Evolutionary conservation across 225 moss, liverwort and hornwort species (phyloP), one percentile per base, ranked within the genome.

Genomic region (Thuidium tamariscinum): DNA sequence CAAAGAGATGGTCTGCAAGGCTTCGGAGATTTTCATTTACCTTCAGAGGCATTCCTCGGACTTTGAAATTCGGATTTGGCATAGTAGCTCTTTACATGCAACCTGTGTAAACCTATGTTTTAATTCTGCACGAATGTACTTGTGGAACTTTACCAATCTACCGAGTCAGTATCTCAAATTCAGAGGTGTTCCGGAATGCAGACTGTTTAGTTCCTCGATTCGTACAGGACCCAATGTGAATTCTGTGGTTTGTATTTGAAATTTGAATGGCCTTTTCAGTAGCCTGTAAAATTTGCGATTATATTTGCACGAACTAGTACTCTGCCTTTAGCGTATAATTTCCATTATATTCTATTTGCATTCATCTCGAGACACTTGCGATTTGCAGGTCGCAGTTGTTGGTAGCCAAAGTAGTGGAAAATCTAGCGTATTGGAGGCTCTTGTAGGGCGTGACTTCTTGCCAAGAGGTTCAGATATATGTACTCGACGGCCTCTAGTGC

Each of bases 401-500:
- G 98, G 98, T 37, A 98, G 98, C 88, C 98, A 98, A 86, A 98
- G 98, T 91, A 95, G 96, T 89, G 98, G 98, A 51, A 98, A 98
- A 87, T 98, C 98, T 59, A 98, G 98, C 79, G 98, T 98, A 51
- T 90, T 98, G 80, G 98, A 98, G 92, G 98, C 98, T 82, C 97
- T 98, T 70, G 98, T 98, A 74, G 98, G 98, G 36, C 98, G 98
- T 75, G 98, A 98, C 91, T 98, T 98, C 88, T 88, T 98, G 84
- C 98, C 98, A 52, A 95, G 98, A 89, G 98, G 98, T 72, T 95
- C 95, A 60, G 98, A 98, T 90, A 97, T 98, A 72, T 98, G 98
- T 91, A 98, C 98, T 48, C 93, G 98, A 80, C 93, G 98, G 74
- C 98, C 98, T 59, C 91, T 98, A 73, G 98, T 98, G 82, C 90